Conservation (phyloP, 306 rosid species). For the Quercus engelmannii region DNA sequence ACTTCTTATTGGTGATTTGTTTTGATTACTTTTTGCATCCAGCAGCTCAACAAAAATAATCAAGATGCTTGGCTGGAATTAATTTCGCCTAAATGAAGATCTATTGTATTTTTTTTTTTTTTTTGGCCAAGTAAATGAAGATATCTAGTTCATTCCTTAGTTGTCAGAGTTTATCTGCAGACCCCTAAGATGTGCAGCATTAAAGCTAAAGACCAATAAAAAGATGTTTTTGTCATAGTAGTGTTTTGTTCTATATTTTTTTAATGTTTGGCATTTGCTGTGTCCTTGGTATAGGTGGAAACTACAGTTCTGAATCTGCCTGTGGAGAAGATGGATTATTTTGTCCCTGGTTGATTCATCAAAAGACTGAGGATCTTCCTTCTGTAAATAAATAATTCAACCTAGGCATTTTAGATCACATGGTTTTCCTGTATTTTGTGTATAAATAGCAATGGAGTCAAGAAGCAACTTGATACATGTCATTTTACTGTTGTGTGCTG, state of each 20-base stretch:
- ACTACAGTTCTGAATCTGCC: slow-evolving; percentile 84
- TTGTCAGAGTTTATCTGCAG: neutral
- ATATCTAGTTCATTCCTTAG: neutral
- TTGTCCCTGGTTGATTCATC: slow-evolving; percentile 67
- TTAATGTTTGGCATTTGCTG: slow-evolving; percentile 3
- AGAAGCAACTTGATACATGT: neutral
- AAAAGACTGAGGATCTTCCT: neutral
- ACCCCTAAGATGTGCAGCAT: neutral
- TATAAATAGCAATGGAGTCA: slow-evolving; percentile 3
- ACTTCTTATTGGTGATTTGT: neutral
- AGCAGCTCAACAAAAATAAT: neutral
- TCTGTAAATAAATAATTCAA: slow-evolving; percentile 41
- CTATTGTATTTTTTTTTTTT: too few relatives aligned
- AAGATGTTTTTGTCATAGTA: neutral
- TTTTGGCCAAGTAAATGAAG: too few relatives aligned
- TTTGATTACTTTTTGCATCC: neutral
- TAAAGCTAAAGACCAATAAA: neutral
- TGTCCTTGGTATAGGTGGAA: slow-evolving; percentile 51
- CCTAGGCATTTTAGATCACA: neutral
- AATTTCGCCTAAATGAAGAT: neutral
- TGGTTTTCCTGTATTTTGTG: slow-evolving; percentile 5
- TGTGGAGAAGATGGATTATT: slow-evolving; percentile 90
- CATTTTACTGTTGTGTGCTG: too few relatives aligned
- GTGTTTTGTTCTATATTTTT: neutral
- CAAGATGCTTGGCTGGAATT: neutral